Evolutionary conservation across 2,329 filamentous ascomycete genomes (phyloP), one percentile per base, ranked within the genome.

Genomic region (Rutstroemia sp.): DNA sequence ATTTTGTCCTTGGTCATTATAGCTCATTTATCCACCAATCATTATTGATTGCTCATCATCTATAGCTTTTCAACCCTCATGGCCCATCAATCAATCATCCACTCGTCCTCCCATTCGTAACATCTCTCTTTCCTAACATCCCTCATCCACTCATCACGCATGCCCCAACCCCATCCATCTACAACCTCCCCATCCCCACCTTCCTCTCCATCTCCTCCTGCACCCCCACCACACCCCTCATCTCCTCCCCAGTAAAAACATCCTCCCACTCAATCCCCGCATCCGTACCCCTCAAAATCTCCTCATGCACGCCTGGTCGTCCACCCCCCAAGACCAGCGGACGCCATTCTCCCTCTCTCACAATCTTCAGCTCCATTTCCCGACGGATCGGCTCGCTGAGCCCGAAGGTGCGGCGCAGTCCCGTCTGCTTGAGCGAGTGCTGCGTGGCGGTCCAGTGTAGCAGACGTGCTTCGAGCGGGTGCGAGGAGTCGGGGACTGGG

Each of bases 321-420:
- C 61, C 75, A 52, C 76, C 73, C 39, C 85, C 83, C 56, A 95
- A 76, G 47, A 82, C 84, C 65, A 82, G 75, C 49, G 90, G 90
- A 67, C 84, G 80, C 87, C 91, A 95, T 72, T 89, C 84, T 62
- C 89, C 87, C 59, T 87, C 84, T 60, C 83, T 77, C 17, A 89
- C 85, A 70, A 95, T 92, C 81, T 90, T 89, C 71, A 96, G 79
- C 78, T 99, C 94, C 94, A 99, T 96, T 60, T 87, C 89, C 54
- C 92, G 84, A 57, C 91, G 84, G 67, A 97, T 84, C 3, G 94
- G 94, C 80, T 97, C 94, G 25, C 88, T 89, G 67, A 96, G 86
- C 63, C 94, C 94, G 72, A 91, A 97, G 48, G 89, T 86, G 63
- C 90, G 88, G 62, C 90, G 85, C 67, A 97, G 82, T 52, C 84